These are phyloP conservation scores for Rugosomyces carneus DNA, from an alignment of 1,284 basidiomycete species.

Conservation along the genomic window DNA sequence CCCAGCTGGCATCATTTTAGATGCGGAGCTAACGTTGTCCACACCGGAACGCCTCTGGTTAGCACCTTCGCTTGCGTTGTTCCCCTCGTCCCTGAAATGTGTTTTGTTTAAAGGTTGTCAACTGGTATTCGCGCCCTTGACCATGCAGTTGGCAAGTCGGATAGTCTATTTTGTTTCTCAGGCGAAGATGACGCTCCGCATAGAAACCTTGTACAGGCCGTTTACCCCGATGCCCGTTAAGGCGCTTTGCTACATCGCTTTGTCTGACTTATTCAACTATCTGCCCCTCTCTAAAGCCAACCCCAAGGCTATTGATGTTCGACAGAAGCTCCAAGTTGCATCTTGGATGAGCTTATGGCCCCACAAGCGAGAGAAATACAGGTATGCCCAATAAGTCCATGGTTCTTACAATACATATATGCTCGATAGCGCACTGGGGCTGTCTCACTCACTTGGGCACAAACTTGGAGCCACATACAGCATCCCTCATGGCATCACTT, in stretches of 20 bases:
- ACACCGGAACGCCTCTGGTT: constrained; percentile 76
- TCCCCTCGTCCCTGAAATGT: not conserved
- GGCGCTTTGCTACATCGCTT: constrained; percentile 57
- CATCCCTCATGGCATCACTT: constrained; percentile 81
- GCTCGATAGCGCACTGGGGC: constrained; percentile 49
- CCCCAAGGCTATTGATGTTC: constrained; percentile 47
- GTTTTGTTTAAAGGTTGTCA: constrained; percentile 55
- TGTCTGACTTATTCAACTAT: constrained; percentile 70
- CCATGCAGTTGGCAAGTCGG: constrained; percentile 60
- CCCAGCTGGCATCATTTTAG: constrained; percentile 70
- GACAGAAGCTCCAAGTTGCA: constrained; percentile 70
- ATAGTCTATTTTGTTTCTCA: not conserved
- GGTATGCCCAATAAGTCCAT: constrained; percentile 26
- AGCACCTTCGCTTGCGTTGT: constrained; percentile 14
- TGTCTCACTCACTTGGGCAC: constrained; percentile 73
- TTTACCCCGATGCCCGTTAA: constrained; percentile 54
- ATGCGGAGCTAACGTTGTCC: constrained; percentile 66
- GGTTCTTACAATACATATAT: not conserved
- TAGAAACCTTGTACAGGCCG: constrained; percentile 68
- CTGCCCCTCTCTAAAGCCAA: constrained; percentile 60
- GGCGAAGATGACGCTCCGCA: not conserved
- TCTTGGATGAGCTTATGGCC: constrained; percentile 81
- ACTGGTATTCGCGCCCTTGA: constrained; percentile 74
- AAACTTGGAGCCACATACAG: constrained; percentile 70
- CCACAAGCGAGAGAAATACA: constrained; percentile 45